phyloP scores from a whole-genome alignment of 1,139 yeast species.

The Pichia sp. region DNA sequence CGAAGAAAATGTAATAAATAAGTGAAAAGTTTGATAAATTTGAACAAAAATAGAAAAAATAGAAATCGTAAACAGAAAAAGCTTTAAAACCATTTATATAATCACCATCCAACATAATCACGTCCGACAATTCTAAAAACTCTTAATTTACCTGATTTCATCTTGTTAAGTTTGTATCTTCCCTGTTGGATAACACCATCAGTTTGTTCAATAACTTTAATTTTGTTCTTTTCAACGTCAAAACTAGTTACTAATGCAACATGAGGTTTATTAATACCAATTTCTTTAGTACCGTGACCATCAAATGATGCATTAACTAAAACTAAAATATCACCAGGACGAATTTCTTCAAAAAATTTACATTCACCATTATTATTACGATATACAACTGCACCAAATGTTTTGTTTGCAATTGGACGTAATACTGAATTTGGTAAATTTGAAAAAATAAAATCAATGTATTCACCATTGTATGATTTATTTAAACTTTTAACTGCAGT shows the following conservation, averaged over 20 bases:
- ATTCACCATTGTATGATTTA: conserved; percentile 23
- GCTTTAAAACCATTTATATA: neutral
- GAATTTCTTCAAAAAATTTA: conserved; percentile 54
- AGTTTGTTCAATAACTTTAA: conserved; percentile 65
- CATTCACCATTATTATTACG: conserved; percentile 55
- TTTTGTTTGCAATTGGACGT: conserved; percentile 57
- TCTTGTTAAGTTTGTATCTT: conserved; percentile 61
- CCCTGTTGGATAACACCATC: conserved; percentile 52
- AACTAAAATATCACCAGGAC: conserved; percentile 79
- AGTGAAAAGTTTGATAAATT: no score
- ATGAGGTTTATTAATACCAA: conserved; percentile 43
- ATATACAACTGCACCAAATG: conserved; percentile 71
- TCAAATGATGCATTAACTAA: conserved; percentile 70
- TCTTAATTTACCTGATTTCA: conserved; percentile 73
- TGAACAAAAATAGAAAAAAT: neutral
- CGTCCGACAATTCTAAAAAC: conserved; percentile 70
- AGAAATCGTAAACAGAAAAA: neutral
- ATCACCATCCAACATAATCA: conserved; percentile 54
- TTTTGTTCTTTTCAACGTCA: conserved; percentile 69
- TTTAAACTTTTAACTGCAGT: conserved; percentile 41
- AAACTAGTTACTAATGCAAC: conserved; percentile 56
- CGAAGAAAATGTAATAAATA: no score
- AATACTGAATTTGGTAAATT: conserved; percentile 37
- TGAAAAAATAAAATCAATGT: conserved; percentile 28
- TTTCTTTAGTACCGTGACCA: conserved; percentile 33